Base-by-base conservation (phyloP, 306 rosid genomes). In the Begonia masoniana region DNA sequence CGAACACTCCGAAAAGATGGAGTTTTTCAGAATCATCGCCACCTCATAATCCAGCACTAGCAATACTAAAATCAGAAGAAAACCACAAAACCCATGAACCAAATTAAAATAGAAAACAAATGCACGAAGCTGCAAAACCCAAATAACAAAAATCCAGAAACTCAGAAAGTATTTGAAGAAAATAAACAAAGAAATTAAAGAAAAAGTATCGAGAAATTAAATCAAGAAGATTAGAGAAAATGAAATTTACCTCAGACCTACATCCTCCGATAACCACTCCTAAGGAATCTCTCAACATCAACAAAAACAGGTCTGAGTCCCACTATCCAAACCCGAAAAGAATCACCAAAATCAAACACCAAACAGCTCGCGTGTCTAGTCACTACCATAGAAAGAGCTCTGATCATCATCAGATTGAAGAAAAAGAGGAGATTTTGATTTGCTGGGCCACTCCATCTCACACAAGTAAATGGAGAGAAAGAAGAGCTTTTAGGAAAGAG, bases 201-300 rank as follows among this genome's bases (percentile, higher is more conserved):
- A 66, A 70, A 15, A 45, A 36, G n/a, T 13, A 7, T 10, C 50
- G 54, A 60, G 46, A 69, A 71, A 66, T 66, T 58, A 65, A 81
- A 69, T 43, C 15, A 56, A 12, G 31, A 16, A 69, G 69, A 63
- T 54, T 64, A 62, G 55, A 54, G 46, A 60, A 51, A 69, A 11
- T 59, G 68, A 76, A 61, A 62, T 59, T 73, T 83, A 91, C 96
- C 99, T 83, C 82, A 86, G 65, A 75, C 86, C 81, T 80, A 81
- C 93, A 77, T 78, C 82, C 67, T 71, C 70, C 24, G 36, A 64
- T 65, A 68, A 65, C 52, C 68, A 57, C 50, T 41, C 50, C 53
- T 72, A 63, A 64, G 76, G 75, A 76, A 81, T 72, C 82, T 68
- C 52, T 62, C 24, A 57, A 12, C 62, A 62, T 45, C 74, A 76